A percentile compares a stretch with the other conserved stretches of the same genome.
Conservation (phyloP, 2,329 filamentous ascomycete genomes). For the Hymenoscyphus scutula region DNA sequence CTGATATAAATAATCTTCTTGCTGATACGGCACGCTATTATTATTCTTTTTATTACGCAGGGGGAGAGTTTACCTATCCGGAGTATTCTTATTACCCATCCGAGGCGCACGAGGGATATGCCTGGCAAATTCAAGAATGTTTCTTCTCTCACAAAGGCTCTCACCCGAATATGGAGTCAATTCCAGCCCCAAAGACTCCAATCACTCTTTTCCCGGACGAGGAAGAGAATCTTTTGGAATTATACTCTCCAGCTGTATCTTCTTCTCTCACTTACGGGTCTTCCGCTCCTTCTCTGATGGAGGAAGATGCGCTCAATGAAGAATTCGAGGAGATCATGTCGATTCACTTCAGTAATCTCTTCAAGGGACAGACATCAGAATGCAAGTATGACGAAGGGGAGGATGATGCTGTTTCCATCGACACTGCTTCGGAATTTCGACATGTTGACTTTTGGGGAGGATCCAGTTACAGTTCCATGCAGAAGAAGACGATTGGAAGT, state of each 20-base stretch:
- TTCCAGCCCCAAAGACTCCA: background rate
- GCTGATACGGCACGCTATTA: too few species aligned
- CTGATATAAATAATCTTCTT: background rate
- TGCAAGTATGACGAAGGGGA: background rate
- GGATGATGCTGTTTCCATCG: background rate
- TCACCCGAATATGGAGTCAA: background rate
- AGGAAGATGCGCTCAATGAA: background rate
- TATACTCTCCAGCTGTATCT: background rate
- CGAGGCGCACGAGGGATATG: background rate
- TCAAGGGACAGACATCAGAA: background rate
- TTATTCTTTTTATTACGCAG: background rate
- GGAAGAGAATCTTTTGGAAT: background rate
- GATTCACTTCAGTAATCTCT: background rate
- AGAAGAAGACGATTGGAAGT: background rate
- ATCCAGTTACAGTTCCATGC: too few species aligned
- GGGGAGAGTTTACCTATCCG: background rate
- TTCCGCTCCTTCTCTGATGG: background rate
- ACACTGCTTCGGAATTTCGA: too few species aligned
- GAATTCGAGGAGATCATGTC: background rate
- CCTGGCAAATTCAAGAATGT: background rate
- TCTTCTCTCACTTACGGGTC: background rate
- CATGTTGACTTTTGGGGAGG: too few species aligned
- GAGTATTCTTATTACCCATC: background rate
- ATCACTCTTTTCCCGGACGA: background rate
- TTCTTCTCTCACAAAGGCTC: background rate